These are phyloP conservation scores for Lasiosphaeriaceae sp. DNA, from an alignment of 495 filamentous ascomycete species.

Conservation along the genomic window DNA sequence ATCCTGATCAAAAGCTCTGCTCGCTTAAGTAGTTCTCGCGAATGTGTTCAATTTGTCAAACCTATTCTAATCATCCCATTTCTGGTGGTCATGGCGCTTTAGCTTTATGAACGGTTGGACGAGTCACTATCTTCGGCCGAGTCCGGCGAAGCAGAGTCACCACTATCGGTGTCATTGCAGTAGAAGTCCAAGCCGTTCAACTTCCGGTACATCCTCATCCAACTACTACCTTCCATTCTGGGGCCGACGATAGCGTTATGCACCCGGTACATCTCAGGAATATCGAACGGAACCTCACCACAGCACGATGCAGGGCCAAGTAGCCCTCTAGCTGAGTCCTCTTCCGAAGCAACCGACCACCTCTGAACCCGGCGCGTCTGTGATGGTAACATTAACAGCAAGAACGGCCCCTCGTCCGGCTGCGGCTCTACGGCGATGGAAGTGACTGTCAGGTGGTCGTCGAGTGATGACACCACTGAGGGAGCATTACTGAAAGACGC, in stretches of 20 bases:
- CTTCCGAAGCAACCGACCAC: neutral
- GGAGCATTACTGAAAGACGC: constrained; percentile 19
- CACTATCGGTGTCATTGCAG: too few species aligned
- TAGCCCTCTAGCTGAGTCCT: constrained; percentile 1
- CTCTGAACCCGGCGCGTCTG: neutral
- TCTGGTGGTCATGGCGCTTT: too few species aligned
- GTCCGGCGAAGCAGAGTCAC: too few species aligned
- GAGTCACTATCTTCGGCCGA: too few species aligned
- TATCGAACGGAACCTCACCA: constrained; percentile 28
- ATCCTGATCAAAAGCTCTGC: too few species aligned
- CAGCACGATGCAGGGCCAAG: constrained; percentile 7
- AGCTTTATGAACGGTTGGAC: too few species aligned
- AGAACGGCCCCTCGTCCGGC: constrained; percentile 1
- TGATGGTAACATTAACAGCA: neutral
- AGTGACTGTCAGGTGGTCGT: constrained; percentile 11
- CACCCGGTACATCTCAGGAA: constrained; percentile 28
- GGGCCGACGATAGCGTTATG: constrained; percentile 25
- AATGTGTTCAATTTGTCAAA: too few species aligned
- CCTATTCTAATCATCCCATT: too few species aligned
- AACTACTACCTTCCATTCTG: constrained; percentile 27
- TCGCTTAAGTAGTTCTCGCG: too few species aligned
- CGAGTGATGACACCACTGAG: constrained; percentile 22
- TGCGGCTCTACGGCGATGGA: constrained; percentile 12
- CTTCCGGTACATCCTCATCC: constrained; percentile 30
- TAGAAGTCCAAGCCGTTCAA: constrained; percentile 22